phyloP scores from a whole-genome alignment of 1,284 basidiomycete genomes.

The Neotropicomus parvogracilis region DNA sequence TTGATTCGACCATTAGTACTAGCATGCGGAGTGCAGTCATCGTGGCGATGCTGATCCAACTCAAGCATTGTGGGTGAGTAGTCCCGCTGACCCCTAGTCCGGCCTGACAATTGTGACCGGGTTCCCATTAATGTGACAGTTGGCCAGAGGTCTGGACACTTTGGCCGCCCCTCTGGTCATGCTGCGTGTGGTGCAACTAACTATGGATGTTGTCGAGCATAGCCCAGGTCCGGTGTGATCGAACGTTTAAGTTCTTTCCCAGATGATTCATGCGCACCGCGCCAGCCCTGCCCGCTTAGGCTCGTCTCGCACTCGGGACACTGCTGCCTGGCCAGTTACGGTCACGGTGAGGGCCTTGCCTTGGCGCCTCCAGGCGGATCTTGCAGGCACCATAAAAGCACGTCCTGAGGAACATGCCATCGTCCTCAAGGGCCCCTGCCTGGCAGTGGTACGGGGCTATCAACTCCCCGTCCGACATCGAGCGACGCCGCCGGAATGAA shows the following conservation, averaged over 20 bases:
- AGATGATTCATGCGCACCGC: constrained; percentile 10
- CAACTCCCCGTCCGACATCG: not conserved
- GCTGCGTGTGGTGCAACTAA: constrained; percentile 9
- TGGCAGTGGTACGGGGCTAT: constrained; percentile 5
- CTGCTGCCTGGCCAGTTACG: constrained; percentile 6
- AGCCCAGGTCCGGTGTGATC: constrained; percentile 32
- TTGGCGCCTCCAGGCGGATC: constrained; percentile 14
- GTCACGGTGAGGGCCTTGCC: constrained; percentile 1
- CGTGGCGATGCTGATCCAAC: constrained; percentile 27
- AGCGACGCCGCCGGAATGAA: constrained; percentile 18
- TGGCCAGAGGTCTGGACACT: constrained; percentile 11
- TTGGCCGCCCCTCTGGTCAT: constrained; percentile 5
- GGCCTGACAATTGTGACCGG: constrained; percentile 21
- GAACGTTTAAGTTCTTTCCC: constrained; percentile 21
- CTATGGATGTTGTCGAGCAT: constrained; percentile 22
- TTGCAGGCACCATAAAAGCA: constrained; percentile 11
- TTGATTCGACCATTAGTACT: constrained; percentile 17
- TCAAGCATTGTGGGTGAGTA: constrained; percentile 2
- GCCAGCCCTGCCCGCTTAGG: constrained; percentile 9
- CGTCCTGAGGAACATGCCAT: not conserved
- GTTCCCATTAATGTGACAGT: constrained; percentile 8
- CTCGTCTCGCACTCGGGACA: constrained; percentile 9
- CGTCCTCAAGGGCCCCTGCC: not conserved
- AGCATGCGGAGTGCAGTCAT: constrained; percentile 14
- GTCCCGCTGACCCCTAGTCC: constrained; percentile 15